Base-by-base conservation (phyloP, 1,284 basidiomycete species). In the Mycena citricolor region DNA sequence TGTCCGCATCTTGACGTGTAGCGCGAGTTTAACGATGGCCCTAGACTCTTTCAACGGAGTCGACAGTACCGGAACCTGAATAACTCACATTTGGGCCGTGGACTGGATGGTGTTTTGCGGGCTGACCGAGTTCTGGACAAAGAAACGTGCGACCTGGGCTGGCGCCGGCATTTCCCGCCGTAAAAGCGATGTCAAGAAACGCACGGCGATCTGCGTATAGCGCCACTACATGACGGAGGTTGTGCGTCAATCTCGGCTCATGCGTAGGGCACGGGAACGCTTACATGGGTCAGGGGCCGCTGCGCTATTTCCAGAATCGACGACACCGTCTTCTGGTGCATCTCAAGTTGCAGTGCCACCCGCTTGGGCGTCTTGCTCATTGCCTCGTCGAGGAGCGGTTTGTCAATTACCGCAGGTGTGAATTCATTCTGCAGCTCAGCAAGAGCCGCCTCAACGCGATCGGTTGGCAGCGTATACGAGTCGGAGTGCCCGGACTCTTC, bases 1-100 rank as follows among this genome's bases (percentile, higher is more conserved):
- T 5, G 90, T 89, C 32, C 94, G 83, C 39, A 94, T 78, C 67
- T 97, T 95, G 64, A 94, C 71, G 56, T 85, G 83, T 49, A 83
- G 79, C 28, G 86, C 73, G 24, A 91, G 65, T 61, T 86, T 88
- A 17, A 84, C 79, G 25, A 94, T 66, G 2, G 83, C 90, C 44
- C 86, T 91, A 34, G 45, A 49, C 5, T 31, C 41, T 8, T 41
- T 34, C 42, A 39, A 38, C 43, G 38, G 47, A 55, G 44, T 37
- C 44, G 11, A 39, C 29, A 47, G 42, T 29, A 44, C 38, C 32
- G 38, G 49, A 17, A 37, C 21, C 7, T 23, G 42, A 39, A 29
- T 20, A 2, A 69, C 77, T 63, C 66, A 84, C 85, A 73, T 73
- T 51, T 91, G 83, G 11, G 85, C 85, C 51, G 79, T 78, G 42